Evolutionary conservation across 352 stramenopile genomes (phyloP).

Genomic region (Phytophthora chlamydospora): DNA sequence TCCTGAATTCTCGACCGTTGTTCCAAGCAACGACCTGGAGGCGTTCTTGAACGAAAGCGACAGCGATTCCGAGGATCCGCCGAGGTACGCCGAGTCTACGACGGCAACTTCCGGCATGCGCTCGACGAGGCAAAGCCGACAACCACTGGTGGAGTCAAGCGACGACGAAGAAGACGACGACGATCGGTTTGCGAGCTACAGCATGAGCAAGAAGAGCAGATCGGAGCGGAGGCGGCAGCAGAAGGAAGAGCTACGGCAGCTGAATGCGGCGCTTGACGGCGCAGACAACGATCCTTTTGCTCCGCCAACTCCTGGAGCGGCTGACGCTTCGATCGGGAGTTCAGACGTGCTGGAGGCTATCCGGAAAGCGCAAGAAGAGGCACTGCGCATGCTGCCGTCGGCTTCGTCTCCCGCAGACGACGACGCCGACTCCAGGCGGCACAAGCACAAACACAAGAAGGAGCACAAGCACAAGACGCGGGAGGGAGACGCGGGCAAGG

Average conservation of each 20-base stretch:
- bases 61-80: conserved; percentile 51
- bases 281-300: conserved; percentile 7
- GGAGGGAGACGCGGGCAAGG: conserved; percentile 14
- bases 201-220: conserved; percentile 46
- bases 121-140: conserved; percentile 2
- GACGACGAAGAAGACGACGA: conserved; percentile 37
- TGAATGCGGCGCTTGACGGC: conserved; percentile 38
- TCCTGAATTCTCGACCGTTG: conserved; percentile 20
- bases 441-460: conserved; percentile 41
- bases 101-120: not conserved
- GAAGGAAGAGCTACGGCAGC: conserved; percentile 50
- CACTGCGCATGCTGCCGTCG: conserved; percentile 60
- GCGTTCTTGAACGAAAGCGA: conserved; percentile 71
- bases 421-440: conserved; percentile 9
- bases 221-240: conserved; percentile 43
- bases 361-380: conserved; percentile 66
- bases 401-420: not conserved
- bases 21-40: conserved; percentile 51
- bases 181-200: conserved; percentile 60
- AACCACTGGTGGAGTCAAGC: conserved; percentile 26
- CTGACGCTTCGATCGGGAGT: conserved; percentile 33
- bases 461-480: conserved; percentile 37
- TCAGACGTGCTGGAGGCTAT: conserved; percentile 74
- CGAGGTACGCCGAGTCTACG: not conserved
- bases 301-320: not conserved